Base-by-base conservation (phyloP, 169 alveolate genomes). In the Cryptosporidium canis region DNA sequence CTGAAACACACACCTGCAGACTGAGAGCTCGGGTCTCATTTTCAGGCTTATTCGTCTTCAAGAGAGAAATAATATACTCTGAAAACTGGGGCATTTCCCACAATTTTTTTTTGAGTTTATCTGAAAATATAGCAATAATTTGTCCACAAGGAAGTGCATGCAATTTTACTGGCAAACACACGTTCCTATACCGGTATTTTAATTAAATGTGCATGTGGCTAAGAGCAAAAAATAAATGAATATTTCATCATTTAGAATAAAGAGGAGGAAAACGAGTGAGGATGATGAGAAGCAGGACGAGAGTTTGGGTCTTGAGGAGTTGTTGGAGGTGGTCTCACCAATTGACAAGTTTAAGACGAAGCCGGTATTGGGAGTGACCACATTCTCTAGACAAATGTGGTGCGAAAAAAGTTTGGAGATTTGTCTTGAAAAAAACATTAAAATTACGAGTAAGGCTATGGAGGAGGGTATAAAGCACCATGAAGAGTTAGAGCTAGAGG, bases 321-420 rank as follows among this genome's bases (percentile, higher is more conserved):
- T 44, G 27, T n/a, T 39, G 31, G 61, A 66, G 24, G 16, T 66
- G 4, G 29, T 66, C 24, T 33, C 72, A 18, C 87, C 87, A 39
- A 77, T 77, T 35, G 27, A 77, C 18, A 77, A 77, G 18, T 77
- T 41, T 35, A 77, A 61, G 39, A 61, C 33, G 21, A 77, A 77
- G 27, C 72, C 70, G 16, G 65, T 31, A 77, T 16, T 77, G n/a
- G 87, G 87, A 6, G 87, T 77, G 0, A 77, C 87, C 0, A 77
- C 87, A 18, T 61, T 77, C 58, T 77, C 87, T 9, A 77, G 77
- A 37, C 87, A 77, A 77, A 77, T 77, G 70, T 77, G 87, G 87
- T 77, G 87, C 29, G 87, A 77, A 55, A 56, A 77, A 55, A 77
- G 77, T 39, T 29, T 77, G 7, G 87, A 77, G 12, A 58, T 77